These are phyloP conservation scores for Myrica gale DNA, from an alignment of 306 rosid species.

Conservation along the genomic window DNA sequence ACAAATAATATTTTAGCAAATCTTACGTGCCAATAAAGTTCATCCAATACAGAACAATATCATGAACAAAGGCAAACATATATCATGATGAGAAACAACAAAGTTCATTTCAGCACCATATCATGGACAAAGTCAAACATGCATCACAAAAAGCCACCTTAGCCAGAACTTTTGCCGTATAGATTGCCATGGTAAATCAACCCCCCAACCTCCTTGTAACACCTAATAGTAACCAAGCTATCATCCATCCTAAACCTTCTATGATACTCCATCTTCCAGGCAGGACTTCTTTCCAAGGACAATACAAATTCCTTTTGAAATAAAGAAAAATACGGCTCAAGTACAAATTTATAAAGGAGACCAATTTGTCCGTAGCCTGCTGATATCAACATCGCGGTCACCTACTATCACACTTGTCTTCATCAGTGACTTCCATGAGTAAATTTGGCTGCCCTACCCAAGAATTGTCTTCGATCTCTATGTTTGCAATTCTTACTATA, in stretches of 20 bases:
- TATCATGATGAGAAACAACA: not conserved
- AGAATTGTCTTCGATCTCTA: not conserved
- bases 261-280: not conserved
- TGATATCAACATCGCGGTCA: not conserved
- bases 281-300: not conserved
- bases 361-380: not conserved
- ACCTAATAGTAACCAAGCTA: not conserved
- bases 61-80: constrained; percentile 24
- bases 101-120: not conserved
- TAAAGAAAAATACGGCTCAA: not conserved
- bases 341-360: no score
- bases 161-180: not conserved
- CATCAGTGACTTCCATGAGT: not conserved
- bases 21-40: constrained; percentile 18
- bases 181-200: not conserved
- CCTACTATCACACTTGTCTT: not conserved
- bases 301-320: not conserved
- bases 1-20: constrained; percentile 13
- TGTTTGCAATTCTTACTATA: not conserved
- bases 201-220: not conserved
- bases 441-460: not conserved
- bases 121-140: not conserved
- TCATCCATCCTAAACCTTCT: not conserved
- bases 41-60: constrained; percentile 16
- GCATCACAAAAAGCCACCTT: not conserved